A percentile compares a stretch with the other conserved stretches of the same genome.
These are phyloP conservation scores for Scheffersomyces coipomensis DNA, from an alignment of 805 yeast genomes.

Conservation along the genomic window DNA sequence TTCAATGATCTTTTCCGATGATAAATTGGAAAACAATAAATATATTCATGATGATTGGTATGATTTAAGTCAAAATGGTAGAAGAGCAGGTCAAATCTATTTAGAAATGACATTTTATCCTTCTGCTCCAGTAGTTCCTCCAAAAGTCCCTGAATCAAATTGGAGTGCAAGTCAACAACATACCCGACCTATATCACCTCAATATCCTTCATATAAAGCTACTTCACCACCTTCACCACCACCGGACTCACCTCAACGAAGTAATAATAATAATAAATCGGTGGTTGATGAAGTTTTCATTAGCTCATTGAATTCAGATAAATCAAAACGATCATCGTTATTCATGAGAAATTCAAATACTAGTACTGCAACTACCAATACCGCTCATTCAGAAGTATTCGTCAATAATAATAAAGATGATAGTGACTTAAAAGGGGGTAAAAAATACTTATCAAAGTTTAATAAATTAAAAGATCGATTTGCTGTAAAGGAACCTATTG, in stretches of 20 bases:
- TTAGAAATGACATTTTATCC: constrained; percentile 93
- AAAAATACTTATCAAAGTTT: constrained; percentile 25
- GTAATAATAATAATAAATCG: constrained; percentile 7
- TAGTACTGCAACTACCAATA: neutral
- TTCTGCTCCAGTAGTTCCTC: constrained; percentile 41
- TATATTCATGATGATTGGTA: constrained; percentile 90
- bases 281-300: constrained; percentile 26
- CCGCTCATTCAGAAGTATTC: constrained; percentile 9
- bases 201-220: neutral
- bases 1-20: constrained; percentile 57
- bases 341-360: constrained; percentile 9
- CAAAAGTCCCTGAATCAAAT: constrained; percentile 23
- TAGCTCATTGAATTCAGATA: constrained; percentile 10
- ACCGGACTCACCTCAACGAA: constrained; percentile 8
- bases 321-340: constrained; percentile 10
- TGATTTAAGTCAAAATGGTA: constrained; percentile 60
- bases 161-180: constrained; percentile 1
- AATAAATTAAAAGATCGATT: constrained; percentile 31
- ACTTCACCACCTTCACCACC: constrained; percentile 13
- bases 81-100: constrained; percentile 84
- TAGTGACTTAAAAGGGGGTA: constrained; percentile 12
- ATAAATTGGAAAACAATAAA: constrained; percentile 49
- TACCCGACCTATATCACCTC: neutral
- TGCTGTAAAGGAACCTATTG: constrained; percentile 32
- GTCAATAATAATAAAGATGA: constrained; percentile 9